Evolutionary conservation across 306 rosid genomes (phyloP).

Genomic region (Acmispon strigosus): DNA sequence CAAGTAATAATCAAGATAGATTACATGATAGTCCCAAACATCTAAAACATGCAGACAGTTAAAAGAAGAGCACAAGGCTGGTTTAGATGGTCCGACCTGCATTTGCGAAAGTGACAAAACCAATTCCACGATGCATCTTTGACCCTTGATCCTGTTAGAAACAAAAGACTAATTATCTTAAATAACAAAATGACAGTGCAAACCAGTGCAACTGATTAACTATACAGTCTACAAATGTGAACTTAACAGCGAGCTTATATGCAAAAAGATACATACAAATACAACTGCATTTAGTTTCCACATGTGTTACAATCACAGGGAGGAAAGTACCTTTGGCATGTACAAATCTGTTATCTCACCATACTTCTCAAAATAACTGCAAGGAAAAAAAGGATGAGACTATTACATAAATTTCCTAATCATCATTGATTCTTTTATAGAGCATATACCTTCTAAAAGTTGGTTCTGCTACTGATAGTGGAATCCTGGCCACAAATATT

Average conservation of each 20-base stretch:
- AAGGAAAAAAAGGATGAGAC: not conserved
- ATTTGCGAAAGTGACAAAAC: constrained; percentile 87
- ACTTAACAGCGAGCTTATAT: no score
- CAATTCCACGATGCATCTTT: constrained; percentile 86
- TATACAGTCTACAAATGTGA: no score
- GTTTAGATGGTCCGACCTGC: constrained; percentile 59
- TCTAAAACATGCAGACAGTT: not conserved
- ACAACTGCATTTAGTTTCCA: not conserved
- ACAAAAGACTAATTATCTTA: constrained; percentile 2
- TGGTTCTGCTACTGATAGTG: constrained; percentile 82
- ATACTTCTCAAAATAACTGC: constrained; percentile 96
- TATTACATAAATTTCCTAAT: not conserved
- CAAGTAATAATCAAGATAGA: constrained; percentile 4
- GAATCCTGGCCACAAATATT: constrained; percentile 92
- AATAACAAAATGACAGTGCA: not conserved
- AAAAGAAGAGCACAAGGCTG: not conserved
- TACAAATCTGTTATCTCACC: constrained; percentile 93
- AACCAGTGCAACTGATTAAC: no score
- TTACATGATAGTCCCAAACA: not conserved
- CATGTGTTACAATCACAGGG: not conserved
- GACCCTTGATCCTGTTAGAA: constrained; percentile 82
- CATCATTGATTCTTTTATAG: no score
- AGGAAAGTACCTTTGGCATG: constrained; percentile 86
- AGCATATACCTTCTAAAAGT: constrained; percentile 64
- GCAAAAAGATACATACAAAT: not conserved